These are phyloP conservation scores for Circinella umbellata DNA, from an alignment of 371 early-diverging fungal species.

Conservation along the genomic window DNA sequence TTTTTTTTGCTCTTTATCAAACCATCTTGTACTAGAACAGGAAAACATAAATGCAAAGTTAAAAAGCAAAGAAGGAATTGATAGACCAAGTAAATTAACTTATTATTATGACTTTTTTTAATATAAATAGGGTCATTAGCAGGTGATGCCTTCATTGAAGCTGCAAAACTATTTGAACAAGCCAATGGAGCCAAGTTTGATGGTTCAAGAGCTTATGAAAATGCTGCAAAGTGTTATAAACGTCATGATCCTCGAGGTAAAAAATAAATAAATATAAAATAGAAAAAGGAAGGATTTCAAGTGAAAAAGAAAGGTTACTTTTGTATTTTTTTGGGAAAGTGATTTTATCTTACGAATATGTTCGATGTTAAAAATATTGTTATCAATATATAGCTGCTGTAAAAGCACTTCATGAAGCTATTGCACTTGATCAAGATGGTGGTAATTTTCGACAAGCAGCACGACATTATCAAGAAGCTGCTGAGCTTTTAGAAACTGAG, in stretches of 20 bases:
- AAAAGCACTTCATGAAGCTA: constrained; percentile 72
- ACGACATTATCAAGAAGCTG: constrained; percentile 90
- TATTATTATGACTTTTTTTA: not conserved
- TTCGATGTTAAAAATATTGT: not conserved
- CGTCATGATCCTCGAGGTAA: constrained; percentile 81
- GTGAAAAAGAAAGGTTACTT: too few relatives aligned
- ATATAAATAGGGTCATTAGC: constrained; percentile 80
- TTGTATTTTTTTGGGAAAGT: too few relatives aligned
- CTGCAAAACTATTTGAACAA: constrained; percentile 63
- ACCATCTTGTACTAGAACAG: not conserved
- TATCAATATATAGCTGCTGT: constrained; percentile 65
- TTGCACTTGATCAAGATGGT: constrained; percentile 77
- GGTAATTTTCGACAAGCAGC: constrained; percentile 95
- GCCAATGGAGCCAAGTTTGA: constrained; percentile 76
- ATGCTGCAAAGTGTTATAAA: constrained; percentile 91
- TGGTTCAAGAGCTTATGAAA: constrained; percentile 69
- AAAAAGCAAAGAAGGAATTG: not conserved
- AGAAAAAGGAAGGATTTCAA: not conserved
- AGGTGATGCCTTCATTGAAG: constrained; percentile 88
- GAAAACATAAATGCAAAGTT: not conserved
- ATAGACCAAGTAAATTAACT: not conserved
- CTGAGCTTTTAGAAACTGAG: constrained; percentile 89
- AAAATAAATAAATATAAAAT: not conserved
- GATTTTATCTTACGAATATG: not conserved
- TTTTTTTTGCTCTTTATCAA: constrained; percentile 6